Evolutionary conservation across 2,329 filamentous ascomycete genomes (phyloP).

Genomic region (Phaeosphaeria sp.): DNA sequence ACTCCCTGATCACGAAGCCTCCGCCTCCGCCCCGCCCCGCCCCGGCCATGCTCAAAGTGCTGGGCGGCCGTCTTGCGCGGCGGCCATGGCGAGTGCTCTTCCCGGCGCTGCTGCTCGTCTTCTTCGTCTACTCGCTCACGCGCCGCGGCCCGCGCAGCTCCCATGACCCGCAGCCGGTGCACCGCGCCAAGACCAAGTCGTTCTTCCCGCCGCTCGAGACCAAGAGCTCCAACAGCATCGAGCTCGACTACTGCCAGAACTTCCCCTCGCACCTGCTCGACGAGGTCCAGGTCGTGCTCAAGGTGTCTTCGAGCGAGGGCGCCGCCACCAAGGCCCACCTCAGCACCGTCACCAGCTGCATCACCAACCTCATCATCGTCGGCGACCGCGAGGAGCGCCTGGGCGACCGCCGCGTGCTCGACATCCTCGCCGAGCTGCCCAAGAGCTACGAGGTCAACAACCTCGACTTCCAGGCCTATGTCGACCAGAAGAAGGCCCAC

Average conservation of each 20-base stretch:
- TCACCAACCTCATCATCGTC: slow-evolving; percentile 63
- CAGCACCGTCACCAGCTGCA: slow-evolving; percentile 61
- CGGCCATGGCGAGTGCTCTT: slow-evolving; percentile 42
- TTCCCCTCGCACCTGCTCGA: slow-evolving; percentile 52
- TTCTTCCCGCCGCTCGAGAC: slow-evolving; percentile 46
- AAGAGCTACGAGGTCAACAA: slow-evolving; percentile 51
- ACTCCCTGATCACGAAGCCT: not conserved
- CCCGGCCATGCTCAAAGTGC: slow-evolving; percentile 30
- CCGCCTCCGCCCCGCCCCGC: slow-evolving; percentile 10
- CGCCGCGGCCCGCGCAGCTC: slow-evolving; percentile 19
- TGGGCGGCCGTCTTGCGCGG: slow-evolving; percentile 34
- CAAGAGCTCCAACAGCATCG: slow-evolving; percentile 34
- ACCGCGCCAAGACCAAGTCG: slow-evolving; percentile 41
- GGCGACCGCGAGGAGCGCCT: slow-evolving; percentile 65
- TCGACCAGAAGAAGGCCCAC: slow-evolving; percentile 51
- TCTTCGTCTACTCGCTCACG: slow-evolving; percentile 39
- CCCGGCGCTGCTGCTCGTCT: slow-evolving; percentile 40
- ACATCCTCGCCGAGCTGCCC: slow-evolving; percentile 58
- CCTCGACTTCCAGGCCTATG: slow-evolving; percentile 61
- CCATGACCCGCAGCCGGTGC: slow-evolving; percentile 22
- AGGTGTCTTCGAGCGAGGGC: slow-evolving; percentile 57
- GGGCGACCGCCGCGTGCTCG: slow-evolving; percentile 58
- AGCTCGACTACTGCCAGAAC: slow-evolving; percentile 48
- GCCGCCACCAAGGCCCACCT: slow-evolving; percentile 57
- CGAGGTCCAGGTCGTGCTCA: slow-evolving; percentile 57